Evolutionary conservation across 805 yeast species (phyloP).

Genomic region (Barnettozyma pratensis): DNA sequence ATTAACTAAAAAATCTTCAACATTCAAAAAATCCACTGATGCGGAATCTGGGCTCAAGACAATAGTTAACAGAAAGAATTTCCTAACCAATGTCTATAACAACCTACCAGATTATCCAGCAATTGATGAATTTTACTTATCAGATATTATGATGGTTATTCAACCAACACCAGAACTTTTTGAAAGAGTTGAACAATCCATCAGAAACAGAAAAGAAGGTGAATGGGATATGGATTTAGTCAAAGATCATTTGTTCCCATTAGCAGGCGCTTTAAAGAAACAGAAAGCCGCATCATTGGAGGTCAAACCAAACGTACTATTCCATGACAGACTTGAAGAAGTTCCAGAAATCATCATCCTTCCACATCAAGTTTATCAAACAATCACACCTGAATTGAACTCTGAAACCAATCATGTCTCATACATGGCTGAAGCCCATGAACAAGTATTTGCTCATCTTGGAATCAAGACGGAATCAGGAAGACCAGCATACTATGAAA

Average conservation of each 20-base stretch:
- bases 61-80: slow-evolving; percentile 9
- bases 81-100: slow-evolving; percentile 30
- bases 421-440: slow-evolving; percentile 40
- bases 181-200: slow-evolving; percentile 16
- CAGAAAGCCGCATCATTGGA: slow-evolving; percentile 5
- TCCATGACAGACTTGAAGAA: slow-evolving; percentile 10
- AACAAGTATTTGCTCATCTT: slow-evolving; percentile 30
- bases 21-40: background rate
- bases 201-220: slow-evolving; percentile 23
- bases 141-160: slow-evolving; percentile 53
- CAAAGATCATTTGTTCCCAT: slow-evolving; percentile 33
- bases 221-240: slow-evolving; percentile 54
- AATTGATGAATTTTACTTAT: slow-evolving; percentile 27
- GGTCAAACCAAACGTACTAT: slow-evolving; percentile 2
- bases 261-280: slow-evolving; percentile 15
- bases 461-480: slow-evolving; percentile 6
- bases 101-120: slow-evolving; percentile 32
- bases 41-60: slow-evolving; percentile 12
- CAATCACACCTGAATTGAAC: slow-evolving; percentile 45
- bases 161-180: slow-evolving; percentile 36
- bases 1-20: background rate
- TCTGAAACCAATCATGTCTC: slow-evolving; percentile 31
- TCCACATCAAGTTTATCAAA: slow-evolving; percentile 49
- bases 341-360: slow-evolving; percentile 30
- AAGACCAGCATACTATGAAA: slow-evolving; percentile 17